Evolutionary conservation across 2,329 filamentous ascomycete species (phyloP), one percentile per base, ranked within the genome.

Genomic region (Aspergillus ustus): DNA sequence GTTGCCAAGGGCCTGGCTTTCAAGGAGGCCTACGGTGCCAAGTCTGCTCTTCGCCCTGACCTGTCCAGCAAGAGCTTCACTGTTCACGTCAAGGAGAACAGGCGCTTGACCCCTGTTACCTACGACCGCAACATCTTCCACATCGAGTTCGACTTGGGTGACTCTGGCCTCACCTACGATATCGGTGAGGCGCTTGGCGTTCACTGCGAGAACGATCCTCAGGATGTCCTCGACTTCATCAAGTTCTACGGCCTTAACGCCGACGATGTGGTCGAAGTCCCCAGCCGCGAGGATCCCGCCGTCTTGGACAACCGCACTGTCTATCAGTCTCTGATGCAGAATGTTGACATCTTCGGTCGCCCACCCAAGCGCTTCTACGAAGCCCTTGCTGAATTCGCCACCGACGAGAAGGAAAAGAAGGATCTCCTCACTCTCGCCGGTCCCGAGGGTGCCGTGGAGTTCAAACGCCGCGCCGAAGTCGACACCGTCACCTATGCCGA

Each of bases 71-170:
- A 94, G 85, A 98, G 94, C 2, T 89, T 86, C 71, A 91, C 92
- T 46, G 90, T 97, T 57, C 90, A 88, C 58, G 93, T 99, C 78
- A 92, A 96, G 83, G 95, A 98, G 83, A 97, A 96, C 81, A 91
- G 95, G 64, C 89, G 95, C 66, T 86, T 99, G 59, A 99, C 95
- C 0, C 95, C 95, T 3, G 72, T 80, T 25, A 90, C 89, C 34
- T 99, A 99, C 75, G 93, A 98, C 78, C 92, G 95, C 70, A 97
- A 99, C 84, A 98, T 99, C 79, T 99, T 99, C 89, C 95, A 99
- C 82, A 98, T 99, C 65, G 95, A 99, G 80, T 99, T 99, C 72
- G 95, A 98, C 74, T 87, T 99, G 25, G 94, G 94, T 63, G 81
- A 89, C 72, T 96, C 94, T 37, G 94, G 93, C 44, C 87, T 99